Percentiles rank a stretch among this genome's conserved stretches.
Conservation (phyloP, 345 rosid species). For the Gossypium sturtianum region DNA sequence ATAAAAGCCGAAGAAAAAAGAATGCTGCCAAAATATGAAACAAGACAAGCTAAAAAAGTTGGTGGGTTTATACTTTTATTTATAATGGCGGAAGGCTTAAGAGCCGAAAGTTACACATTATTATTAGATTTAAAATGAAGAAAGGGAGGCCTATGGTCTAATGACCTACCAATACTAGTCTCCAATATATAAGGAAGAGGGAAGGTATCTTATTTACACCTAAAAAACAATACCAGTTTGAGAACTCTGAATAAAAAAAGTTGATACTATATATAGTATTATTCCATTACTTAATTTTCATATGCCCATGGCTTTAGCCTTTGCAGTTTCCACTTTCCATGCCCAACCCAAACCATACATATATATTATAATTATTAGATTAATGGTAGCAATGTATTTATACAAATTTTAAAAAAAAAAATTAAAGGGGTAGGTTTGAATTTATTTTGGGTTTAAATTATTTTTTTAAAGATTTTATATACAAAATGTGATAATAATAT, state of each 20-base stretch:
- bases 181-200: conserved; percentile 3
- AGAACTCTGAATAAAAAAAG: conserved; percentile 8
- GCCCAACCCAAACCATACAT: too few species aligned
- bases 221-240: background rate
- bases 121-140: background rate
- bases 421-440: too few species aligned
- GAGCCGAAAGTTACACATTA: conserved; percentile 25
- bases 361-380: too few species aligned
- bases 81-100: background rate
- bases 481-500: too few species aligned
- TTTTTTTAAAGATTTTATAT: too few species aligned
- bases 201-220: conserved; percentile 5
- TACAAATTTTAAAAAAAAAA: too few species aligned
- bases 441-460: too few species aligned
- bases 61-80: background rate
- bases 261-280: conserved; percentile 21
- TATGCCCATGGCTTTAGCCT: background rate
- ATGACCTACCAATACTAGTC: background rate
- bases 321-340: too few species aligned
- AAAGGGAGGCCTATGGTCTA: background rate
- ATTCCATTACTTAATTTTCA: background rate
- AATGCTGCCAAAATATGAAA: background rate
- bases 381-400: too few species aligned
- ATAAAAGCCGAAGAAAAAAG: background rate
- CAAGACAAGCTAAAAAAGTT: background rate